These are phyloP conservation scores for Arthrobotrys sinensis DNA, from an alignment of 2,329 filamentous ascomycete genomes.

Conservation along the genomic window DNA sequence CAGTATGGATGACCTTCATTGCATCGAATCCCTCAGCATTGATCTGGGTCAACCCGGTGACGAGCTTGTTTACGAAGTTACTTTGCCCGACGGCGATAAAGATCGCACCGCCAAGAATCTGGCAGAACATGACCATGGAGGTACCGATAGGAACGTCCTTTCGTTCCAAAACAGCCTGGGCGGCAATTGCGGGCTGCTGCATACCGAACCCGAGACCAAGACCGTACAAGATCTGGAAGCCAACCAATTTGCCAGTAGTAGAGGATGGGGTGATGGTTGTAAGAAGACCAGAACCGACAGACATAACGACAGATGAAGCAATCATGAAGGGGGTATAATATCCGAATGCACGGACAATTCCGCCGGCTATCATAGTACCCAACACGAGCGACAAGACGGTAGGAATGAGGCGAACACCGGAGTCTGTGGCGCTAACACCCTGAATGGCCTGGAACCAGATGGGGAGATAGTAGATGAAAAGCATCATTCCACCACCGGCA, in stretches of 20 bases:
- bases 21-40: conserved; percentile 65
- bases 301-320: conserved; percentile 70
- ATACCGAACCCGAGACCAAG: conserved; percentile 74
- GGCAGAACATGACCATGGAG: conserved; percentile 74
- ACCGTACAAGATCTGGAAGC: conserved; percentile 69
- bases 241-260: conserved; percentile 70
- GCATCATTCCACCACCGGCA: conserved; percentile 71
- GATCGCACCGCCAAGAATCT: conserved; percentile 75
- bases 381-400: conserved; percentile 72
- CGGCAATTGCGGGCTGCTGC: conserved; percentile 74
- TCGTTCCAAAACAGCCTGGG: conserved; percentile 72
- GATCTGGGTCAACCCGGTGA: conserved; percentile 62
- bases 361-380: conserved; percentile 71
- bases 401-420: conserved; percentile 73
- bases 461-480: conserved; percentile 72
- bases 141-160: conserved; percentile 73
- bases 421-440: conserved; percentile 71
- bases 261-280: conserved; percentile 68
- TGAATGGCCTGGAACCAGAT: conserved; percentile 74
- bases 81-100: conserved; percentile 74
- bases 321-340: conserved; percentile 76
- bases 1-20: conserved; percentile 69
- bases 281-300: conserved; percentile 73
- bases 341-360: conserved; percentile 72
- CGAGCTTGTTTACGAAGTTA: conserved; percentile 71